A percentile compares a stretch with the other conserved stretches of the same genome.
These are phyloP conservation scores for Cytospora piceicola DNA, from an alignment of 2,329 filamentous ascomycete species.

Conservation along the genomic window DNA sequence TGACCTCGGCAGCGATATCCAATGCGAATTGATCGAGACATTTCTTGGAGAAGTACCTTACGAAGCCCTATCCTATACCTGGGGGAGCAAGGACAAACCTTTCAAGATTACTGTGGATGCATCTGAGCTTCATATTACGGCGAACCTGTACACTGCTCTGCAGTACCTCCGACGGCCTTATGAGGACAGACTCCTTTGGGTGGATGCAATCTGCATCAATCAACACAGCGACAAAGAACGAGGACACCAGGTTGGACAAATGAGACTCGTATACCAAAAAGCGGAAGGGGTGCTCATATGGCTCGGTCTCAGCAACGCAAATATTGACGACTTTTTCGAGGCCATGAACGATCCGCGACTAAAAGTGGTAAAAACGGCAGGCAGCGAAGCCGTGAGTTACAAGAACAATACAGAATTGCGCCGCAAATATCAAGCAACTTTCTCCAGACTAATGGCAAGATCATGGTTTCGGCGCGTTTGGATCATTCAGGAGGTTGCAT, in stretches of 20 bases:
- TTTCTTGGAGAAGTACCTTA: constrained; percentile 8
- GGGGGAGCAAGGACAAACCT: constrained; percentile 4
- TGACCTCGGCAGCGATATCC: neutral
- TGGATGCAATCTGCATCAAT: constrained; percentile 24
- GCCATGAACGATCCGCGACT: neutral
- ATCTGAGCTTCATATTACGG: constrained; percentile 3
- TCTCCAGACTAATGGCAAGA: neutral
- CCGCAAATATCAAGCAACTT: neutral
- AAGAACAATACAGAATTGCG: neutral
- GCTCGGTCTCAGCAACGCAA: constrained; percentile 19
- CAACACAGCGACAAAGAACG: constrained; percentile 27
- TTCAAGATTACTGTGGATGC: constrained; percentile 7
- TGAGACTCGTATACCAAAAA: constrained; percentile 27
- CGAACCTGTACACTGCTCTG: constrained; percentile 11
- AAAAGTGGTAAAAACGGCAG: neutral
- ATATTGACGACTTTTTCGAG: neutral
- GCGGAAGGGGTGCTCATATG: constrained; percentile 31
- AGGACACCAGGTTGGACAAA: constrained; percentile 31
- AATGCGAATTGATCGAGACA: constrained; percentile 14
- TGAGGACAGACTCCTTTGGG: constrained; percentile 15
- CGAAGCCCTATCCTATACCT: constrained; percentile 19
- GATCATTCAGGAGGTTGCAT: constrained; percentile 19
- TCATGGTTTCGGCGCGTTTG: constrained; percentile 29
- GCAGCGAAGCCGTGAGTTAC: neutral
- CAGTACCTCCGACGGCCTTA: constrained; percentile 1